These are phyloP conservation scores for Solanum microdontum DNA, from an alignment of 257 asterid species.

Conservation along the genomic window DNA sequence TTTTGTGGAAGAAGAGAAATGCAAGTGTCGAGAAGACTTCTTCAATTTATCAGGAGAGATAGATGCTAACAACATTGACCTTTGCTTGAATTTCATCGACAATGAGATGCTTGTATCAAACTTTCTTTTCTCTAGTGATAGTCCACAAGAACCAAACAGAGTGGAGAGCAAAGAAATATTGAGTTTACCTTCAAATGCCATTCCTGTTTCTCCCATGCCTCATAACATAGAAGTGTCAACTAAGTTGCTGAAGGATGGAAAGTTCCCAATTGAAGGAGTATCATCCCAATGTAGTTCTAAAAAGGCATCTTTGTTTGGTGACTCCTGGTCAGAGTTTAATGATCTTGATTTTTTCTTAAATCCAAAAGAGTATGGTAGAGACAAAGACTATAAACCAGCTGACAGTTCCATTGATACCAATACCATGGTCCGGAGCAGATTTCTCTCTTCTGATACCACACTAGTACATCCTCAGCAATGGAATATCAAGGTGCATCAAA, in stretches of 20 bases:
- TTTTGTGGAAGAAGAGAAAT: conserved; percentile 51
- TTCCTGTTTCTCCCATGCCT: conserved; percentile 16
- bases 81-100: conserved; percentile 26
- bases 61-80: conserved; percentile 30
- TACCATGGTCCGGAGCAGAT: background rate
- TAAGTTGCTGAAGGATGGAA: conserved; percentile 22
- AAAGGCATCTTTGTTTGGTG: conserved; percentile 32
- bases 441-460: conserved; percentile 23
- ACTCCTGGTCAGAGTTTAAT: conserved; percentile 40
- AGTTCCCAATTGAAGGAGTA: conserved; percentile 18
- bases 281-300: conserved; percentile 21
- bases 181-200: conserved; percentile 20
- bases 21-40: conserved; percentile 23
- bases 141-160: conserved; percentile 17
- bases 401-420: conserved; percentile 21
- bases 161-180: conserved; percentile 34
- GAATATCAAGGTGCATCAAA: conserved; percentile 30
- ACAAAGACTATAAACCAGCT: conserved; percentile 26
- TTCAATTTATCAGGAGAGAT: conserved; percentile 39
- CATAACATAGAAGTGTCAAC: conserved; percentile 22
- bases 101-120: conserved; percentile 29
- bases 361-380: conserved; percentile 29
- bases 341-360: conserved; percentile 54
- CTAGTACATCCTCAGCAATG: conserved; percentile 29
- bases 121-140: conserved; percentile 53